Evolutionary conservation across 768 basidiomycete genomes (phyloP), one percentile per base, ranked within the genome.

Genomic region (Leccinum subtestaceum): DNA sequence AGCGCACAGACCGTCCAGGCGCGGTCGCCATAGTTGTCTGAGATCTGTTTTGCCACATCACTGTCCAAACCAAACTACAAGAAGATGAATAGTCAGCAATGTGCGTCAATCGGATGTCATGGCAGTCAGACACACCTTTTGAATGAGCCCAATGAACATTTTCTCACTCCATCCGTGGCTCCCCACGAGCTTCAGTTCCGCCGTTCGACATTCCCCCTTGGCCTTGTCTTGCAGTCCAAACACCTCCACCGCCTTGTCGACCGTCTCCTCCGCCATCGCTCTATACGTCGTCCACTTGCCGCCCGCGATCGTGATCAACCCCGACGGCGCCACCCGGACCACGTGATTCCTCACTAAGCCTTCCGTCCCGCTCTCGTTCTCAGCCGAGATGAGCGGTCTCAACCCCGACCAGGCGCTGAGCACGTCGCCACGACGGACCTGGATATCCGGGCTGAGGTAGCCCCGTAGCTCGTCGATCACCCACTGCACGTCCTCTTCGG

Each of bases 271-370:
- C 23, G 96, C 94, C 96, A 98, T 97, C 32, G 87, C 88, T 52
- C 91, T 80, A 77, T 98, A 99, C 51, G 96, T 98, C 59, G 96
- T 99, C 96, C 96, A 99, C 75, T 99, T 99, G 5, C 96, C 96
- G 17, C 96, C 96, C 2, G 93, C 94, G 66, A 98, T 94, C 29
- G 95, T 98, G 60, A 99, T 75, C 65, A 99, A 77, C 17, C 95
- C 94, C 61, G 85, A 85, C 50, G 83, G 81, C 45, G 83, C 85
- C 34, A 93, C 85, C 69, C 94, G 82, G 63, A 97, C 90, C 82
- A 99, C 83, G 76, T 98, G 96, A 70, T 89, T 98, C 68, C 96
- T 77, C 19, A 99, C 96, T 54, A 99, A 77, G 0, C 88, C 89
- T 74, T 95, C 87, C 17, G 95, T 97, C 69, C 82, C 81, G 63